Percentiles rank a stretch among this genome's conserved stretches.
Evolutionary conservation across 2,329 filamentous ascomycete genomes (phyloP).

Genomic region (Aspergillus fructus): DNA sequence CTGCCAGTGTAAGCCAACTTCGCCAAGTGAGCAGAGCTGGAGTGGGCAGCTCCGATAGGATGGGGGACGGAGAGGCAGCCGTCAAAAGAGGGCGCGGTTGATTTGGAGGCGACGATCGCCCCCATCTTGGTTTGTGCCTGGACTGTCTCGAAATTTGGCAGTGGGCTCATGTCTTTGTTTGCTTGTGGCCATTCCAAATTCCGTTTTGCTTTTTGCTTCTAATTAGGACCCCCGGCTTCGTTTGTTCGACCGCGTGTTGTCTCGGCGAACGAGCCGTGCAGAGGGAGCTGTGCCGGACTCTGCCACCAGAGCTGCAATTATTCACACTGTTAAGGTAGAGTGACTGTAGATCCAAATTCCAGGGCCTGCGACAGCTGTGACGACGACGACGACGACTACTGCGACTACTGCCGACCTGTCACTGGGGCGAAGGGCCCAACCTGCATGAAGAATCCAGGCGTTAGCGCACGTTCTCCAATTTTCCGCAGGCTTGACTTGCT

Average conservation of each 20-base stretch:
- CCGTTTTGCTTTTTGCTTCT: no score
- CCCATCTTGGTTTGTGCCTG: not conserved
- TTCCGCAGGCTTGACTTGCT: not conserved
- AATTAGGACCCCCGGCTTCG: no score
- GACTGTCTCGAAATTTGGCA: not conserved
- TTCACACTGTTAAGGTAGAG: not conserved
- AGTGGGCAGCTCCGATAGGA: no score
- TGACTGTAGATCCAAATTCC: constrained; percentile 3
- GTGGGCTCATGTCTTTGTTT: not conserved
- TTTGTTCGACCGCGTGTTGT: no score
- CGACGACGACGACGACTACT: no score
- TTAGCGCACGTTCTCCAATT: not conserved
- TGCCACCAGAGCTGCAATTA: not conserved
- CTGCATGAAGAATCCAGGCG: no score
- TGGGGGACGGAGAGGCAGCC: no score
- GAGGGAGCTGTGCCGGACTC: not conserved
- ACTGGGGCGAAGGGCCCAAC: not conserved
- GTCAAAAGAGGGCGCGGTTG: not conserved
- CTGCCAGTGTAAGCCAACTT: no score
- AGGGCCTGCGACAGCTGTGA: not conserved
- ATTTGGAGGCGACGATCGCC: not conserved
- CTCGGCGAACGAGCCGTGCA: no score
- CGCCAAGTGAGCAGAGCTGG: no score
- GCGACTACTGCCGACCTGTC: not conserved
- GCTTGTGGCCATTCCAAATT: no score